Percentiles rank a stretch among this genome's conserved stretches.
These are phyloP conservation scores for Boletus mariae DNA, from an alignment of 1,284 basidiomycete species.

Conservation along the genomic window DNA sequence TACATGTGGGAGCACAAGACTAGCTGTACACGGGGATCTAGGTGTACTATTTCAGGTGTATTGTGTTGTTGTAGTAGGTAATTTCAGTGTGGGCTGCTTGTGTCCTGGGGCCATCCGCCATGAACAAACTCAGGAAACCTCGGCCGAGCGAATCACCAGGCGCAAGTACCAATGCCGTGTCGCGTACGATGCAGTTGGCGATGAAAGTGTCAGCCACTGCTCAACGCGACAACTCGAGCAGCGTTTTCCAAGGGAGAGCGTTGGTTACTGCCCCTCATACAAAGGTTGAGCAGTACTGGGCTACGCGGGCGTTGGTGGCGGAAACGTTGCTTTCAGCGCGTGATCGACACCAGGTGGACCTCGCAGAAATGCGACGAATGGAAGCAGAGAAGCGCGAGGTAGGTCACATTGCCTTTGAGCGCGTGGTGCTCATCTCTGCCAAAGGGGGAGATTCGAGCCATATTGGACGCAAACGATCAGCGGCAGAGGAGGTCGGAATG, in stretches of 20 bases:
- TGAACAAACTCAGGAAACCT: conserved; percentile 28
- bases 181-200: conserved; percentile 33
- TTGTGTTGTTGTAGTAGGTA: conserved; percentile 1
- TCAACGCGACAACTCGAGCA: neutral
- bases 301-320: conserved; percentile 54
- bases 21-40: conserved; percentile 21
- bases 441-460: conserved; percentile 42
- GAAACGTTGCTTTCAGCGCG: conserved; percentile 52
- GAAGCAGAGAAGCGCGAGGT: conserved; percentile 49
- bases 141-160: conserved; percentile 12
- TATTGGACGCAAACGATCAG: conserved; percentile 41
- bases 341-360: conserved; percentile 45
- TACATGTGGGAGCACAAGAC: conserved; percentile 10
- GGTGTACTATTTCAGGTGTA: conserved; percentile 22
- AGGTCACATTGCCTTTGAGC: conserved; percentile 17
- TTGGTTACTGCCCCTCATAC: conserved; percentile 30
- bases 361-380: conserved; percentile 37
- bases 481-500: conserved; percentile 47
- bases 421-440: conserved; percentile 1
- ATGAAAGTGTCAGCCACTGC: conserved; percentile 1
- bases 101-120: neutral
- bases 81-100: too few relatives aligned
- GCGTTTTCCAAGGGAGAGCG: conserved; percentile 5
- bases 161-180: conserved; percentile 10
- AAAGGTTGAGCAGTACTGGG: conserved; percentile 56